Evolutionary conservation across 208 protist genomes (phyloP).

Genomic region (Trypanosoma caninum): DNA sequence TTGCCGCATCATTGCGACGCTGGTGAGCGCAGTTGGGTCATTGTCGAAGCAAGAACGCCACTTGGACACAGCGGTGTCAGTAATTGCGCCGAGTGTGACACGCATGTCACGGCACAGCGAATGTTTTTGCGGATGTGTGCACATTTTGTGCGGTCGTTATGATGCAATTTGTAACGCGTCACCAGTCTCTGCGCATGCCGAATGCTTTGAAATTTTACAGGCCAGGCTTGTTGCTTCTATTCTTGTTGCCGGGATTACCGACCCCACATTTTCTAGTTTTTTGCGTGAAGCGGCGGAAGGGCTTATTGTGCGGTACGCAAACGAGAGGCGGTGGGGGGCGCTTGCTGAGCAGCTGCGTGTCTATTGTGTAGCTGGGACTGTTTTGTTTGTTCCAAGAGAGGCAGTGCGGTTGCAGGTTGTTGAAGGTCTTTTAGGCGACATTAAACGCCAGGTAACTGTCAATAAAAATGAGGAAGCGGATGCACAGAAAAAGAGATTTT

Average conservation of each 20-base stretch:
- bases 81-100: constrained; percentile 39
- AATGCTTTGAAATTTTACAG: constrained; percentile 34
- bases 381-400: not conserved
- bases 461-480: not conserved
- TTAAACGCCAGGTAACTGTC: not conserved
- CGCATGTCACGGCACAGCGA: constrained; percentile 44
- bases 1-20: constrained; percentile 51
- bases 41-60: constrained; percentile 42
- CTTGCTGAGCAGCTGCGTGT: constrained; percentile 5
- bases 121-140: constrained; percentile 40
- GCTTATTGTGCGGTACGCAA: constrained; percentile 31
- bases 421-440: constrained; percentile 5
- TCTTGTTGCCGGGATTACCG: no score
- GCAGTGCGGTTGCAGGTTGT: constrained; percentile 1
- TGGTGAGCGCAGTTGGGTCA: constrained; percentile 29
- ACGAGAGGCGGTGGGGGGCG: constrained; percentile 14
- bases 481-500: not conserved
- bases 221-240: constrained; percentile 35
- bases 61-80: constrained; percentile 15
- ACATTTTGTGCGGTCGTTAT: constrained; percentile 30
- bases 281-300: constrained; percentile 20
- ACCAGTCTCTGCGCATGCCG: constrained; percentile 6
- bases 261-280: constrained; percentile 36
- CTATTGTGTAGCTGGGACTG: not conserved
- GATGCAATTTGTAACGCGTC: constrained; percentile 33